Conservation (phyloP, 1,284 basidiomycete species). For the Sporisorium reilianum region DNA sequence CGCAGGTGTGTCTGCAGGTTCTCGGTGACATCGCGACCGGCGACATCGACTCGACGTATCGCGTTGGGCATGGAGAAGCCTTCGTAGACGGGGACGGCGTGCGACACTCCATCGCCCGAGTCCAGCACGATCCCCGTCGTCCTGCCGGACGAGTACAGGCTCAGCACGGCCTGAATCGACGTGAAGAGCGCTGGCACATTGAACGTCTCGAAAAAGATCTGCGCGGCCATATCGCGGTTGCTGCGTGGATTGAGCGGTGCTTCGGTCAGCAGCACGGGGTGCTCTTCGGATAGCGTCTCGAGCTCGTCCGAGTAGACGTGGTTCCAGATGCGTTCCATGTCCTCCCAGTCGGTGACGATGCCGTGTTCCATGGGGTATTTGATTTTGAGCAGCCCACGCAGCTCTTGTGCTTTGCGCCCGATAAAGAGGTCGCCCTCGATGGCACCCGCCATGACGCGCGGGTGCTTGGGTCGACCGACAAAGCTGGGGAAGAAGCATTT, state of each 20-base stretch:
- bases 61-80: slow-evolving; percentile 99
- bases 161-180: slow-evolving; percentile 95
- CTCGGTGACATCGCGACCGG: slow-evolving; percentile 94
- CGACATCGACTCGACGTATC: slow-evolving; percentile 92
- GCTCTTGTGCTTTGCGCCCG: slow-evolving; percentile 66
- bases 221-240: slow-evolving; percentile 93
- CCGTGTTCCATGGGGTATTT: slow-evolving; percentile 69
- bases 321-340: slow-evolving; percentile 69
- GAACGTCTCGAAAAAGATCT: slow-evolving; percentile 98
- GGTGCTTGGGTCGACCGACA: slow-evolving; percentile 68
- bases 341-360: slow-evolving; percentile 68
- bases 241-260: slow-evolving; percentile 91
- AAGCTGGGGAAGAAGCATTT: slow-evolving; percentile 68
- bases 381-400: slow-evolving; percentile 66
- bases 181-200: slow-evolving; percentile 98
- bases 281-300: slow-evolving; percentile 73
- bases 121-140: slow-evolving; percentile 99
- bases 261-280: slow-evolving; percentile 94
- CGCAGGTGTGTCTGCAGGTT: slow-evolving; percentile 92
- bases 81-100: slow-evolving; percentile 98
- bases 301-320: slow-evolving; percentile 67
- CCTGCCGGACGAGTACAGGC: slow-evolving; percentile 96
- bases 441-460: slow-evolving; percentile 68
- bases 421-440: slow-evolving; percentile 69
- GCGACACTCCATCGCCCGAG: slow-evolving; percentile 98